Percentiles rank a stretch among this genome's conserved stretches.
Conservation (phyloP, 345 rosid genomes). For the Populus alba region DNA sequence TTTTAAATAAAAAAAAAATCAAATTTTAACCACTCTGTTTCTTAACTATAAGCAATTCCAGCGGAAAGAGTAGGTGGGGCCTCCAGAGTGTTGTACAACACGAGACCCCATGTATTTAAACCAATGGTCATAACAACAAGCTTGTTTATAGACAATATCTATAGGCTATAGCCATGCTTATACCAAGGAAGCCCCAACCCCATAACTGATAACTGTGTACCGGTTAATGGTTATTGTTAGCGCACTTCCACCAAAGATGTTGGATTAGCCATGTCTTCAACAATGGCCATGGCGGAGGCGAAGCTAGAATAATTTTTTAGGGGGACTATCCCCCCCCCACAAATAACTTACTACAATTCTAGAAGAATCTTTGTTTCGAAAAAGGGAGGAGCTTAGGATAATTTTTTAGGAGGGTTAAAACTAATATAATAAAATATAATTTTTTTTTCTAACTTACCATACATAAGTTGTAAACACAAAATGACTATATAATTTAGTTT, state of each 20-base stretch:
- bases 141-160: conserved; percentile 94
- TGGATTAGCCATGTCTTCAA: conserved; percentile 69
- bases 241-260: conserved; percentile 87
- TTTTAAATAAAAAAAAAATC: too few relatives aligned
- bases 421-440: too few relatives aligned
- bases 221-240: conserved; percentile 81
- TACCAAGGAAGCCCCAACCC: conserved; percentile 85
- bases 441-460: too few relatives aligned
- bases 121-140: conserved; percentile 97
- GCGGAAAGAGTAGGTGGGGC: conserved; percentile 83
- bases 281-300: conserved; percentile 71
- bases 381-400: too few relatives aligned
- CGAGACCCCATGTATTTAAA: conserved; percentile 90
- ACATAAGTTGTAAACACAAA: too few relatives aligned
- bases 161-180: conserved; percentile 94
- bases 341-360: too few relatives aligned
- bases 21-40: too few relatives aligned
- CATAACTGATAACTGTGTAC: conserved; percentile 68
- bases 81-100: conserved; percentile 89
- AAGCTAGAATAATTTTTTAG: too few relatives aligned
- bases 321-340: too few relatives aligned
- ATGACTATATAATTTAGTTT: too few relatives aligned
- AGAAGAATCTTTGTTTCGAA: too few relatives aligned
- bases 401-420: too few relatives aligned
- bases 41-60: conserved; percentile 83